Percentiles rank a stretch among this genome's conserved stretches.
Conservation (phyloP, 2,329 filamentous ascomycete genomes). For the Apiospora arundinis region DNA sequence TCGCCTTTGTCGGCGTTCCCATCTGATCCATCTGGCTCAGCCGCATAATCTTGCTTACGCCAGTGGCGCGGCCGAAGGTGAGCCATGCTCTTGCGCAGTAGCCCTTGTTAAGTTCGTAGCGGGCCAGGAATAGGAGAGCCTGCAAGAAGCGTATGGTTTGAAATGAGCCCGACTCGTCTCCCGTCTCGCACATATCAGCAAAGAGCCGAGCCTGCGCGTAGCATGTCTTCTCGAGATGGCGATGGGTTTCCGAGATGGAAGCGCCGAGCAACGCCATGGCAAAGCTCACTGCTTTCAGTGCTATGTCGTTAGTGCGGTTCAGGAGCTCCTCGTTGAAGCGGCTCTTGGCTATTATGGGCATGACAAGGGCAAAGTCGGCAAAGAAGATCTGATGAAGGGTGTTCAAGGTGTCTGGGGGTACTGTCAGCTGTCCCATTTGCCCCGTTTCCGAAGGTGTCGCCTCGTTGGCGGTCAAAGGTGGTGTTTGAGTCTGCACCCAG, state of each 20-base stretch:
- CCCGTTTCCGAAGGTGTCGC: neutral
- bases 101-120: neutral
- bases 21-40: constrained; percentile 8
- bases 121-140: constrained; percentile 1
- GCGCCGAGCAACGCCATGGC: neutral
- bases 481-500: neutral
- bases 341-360: neutral
- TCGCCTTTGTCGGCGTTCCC: neutral
- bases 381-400: neutral
- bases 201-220: neutral
- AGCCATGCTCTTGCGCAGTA: neutral
- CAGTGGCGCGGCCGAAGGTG: neutral
- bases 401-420: neutral
- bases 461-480: neutral
- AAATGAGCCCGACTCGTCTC: neutral
- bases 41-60: neutral
- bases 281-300: neutral
- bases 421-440: neutral
- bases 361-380: neutral
- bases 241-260: neutral
- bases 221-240: neutral
- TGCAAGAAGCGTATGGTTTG: neutral
- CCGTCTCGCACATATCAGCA: neutral
- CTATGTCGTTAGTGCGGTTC: neutral
- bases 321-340: neutral